These are phyloP conservation scores for Fusarium sp. DNA, from an alignment of 2,329 filamentous ascomycete species.

Conservation along the genomic window DNA sequence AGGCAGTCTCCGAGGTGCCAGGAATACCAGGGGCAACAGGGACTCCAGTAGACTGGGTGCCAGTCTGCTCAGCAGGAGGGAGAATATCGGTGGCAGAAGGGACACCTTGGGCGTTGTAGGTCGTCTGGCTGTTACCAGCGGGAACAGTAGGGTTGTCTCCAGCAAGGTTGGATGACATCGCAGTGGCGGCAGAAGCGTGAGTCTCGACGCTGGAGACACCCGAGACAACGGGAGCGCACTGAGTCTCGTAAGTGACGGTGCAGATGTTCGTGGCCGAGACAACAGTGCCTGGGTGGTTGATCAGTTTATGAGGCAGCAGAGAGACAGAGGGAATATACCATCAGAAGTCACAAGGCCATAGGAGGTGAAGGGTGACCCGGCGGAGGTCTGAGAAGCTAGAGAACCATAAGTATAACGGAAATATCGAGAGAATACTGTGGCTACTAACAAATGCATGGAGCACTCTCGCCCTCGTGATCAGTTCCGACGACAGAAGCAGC, in stretches of 20 bases:
- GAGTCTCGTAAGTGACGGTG: slow-evolving; percentile 53
- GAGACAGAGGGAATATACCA: slow-evolving; percentile 45
- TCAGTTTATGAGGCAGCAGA: not conserved
- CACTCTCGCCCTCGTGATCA: slow-evolving; percentile 29
- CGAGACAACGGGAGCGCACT: slow-evolving; percentile 51
- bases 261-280: slow-evolving; percentile 56
- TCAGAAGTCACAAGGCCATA: slow-evolving; percentile 51
- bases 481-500: slow-evolving; percentile 39
- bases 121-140: slow-evolving; percentile 32
- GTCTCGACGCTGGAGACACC: slow-evolving; percentile 34
- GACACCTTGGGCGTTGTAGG: slow-evolving; percentile 31
- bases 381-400: slow-evolving; percentile 49
- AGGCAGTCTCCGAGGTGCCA: slow-evolving; percentile 23
- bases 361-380: slow-evolving; percentile 49
- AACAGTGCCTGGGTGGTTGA: slow-evolving; percentile 46
- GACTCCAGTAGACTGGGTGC: not conserved
- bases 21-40: not conserved
- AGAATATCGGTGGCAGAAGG: slow-evolving; percentile 15
- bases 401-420: slow-evolving; percentile 7
- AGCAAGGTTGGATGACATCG: not conserved
- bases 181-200: slow-evolving; percentile 23
- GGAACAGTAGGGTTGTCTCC: slow-evolving; percentile 1
- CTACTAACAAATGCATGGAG: slow-evolving; percentile 39
- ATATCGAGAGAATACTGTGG: not conserved
- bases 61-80: slow-evolving; percentile 10